phyloP scores from a whole-genome alignment of 345 rosid species.

The Acer yangbiense region DNA sequence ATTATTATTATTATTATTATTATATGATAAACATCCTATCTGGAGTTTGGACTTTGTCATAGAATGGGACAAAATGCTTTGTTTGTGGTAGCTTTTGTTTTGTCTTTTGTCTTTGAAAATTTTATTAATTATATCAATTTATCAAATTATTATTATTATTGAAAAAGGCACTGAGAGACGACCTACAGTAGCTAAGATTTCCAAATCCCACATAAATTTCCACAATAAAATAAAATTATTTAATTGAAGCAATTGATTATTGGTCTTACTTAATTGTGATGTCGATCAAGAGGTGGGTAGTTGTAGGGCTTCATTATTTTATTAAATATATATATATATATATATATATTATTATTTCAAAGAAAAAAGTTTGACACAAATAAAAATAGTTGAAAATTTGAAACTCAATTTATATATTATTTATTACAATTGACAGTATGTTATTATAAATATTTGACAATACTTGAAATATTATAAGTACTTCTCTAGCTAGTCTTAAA shows the following conservation, averaged over 20 bases:
- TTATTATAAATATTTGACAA: not conserved
- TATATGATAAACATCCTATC: not conserved
- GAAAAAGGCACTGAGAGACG: not conserved
- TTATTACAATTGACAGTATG: not conserved
- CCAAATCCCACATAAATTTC: not conserved
- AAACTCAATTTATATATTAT: too few relatives aligned
- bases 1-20: not conserved
- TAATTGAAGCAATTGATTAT: not conserved
- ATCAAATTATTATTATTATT: not conserved
- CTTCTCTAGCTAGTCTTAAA: not conserved
- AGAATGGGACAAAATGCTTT: constrained; percentile 8
- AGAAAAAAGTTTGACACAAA: not conserved
- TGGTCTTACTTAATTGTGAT: not conserved
- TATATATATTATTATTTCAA: not conserved
- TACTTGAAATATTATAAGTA: too few relatives aligned
- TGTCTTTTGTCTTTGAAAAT: not conserved
- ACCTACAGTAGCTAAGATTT: not conserved
- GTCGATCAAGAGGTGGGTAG: constrained; percentile 5
- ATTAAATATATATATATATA: too few relatives aligned
- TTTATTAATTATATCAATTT: not conserved
- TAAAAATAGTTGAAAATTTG: not conserved
- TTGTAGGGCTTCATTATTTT: not conserved
- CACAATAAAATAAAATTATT: not conserved
- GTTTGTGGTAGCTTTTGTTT: not conserved
- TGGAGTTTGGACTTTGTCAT: not conserved